Evolutionary conservation across 2,329 filamentous ascomycete species (phyloP), one percentile per base, ranked within the genome.

Genomic region (Metarhizium humberi): DNA sequence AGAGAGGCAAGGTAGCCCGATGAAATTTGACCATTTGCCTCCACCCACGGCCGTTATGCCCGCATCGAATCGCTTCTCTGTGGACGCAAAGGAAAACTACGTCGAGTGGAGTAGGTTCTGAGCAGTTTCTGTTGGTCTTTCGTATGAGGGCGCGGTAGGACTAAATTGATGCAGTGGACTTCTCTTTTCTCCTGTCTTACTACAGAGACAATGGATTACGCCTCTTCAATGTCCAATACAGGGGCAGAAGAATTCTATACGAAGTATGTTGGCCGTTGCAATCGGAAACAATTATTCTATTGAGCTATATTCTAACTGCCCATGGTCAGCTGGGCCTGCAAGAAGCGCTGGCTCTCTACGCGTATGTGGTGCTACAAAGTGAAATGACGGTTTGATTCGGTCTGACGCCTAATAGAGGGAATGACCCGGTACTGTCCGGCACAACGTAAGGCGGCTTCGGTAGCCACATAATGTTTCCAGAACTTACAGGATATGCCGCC

Each of bases 201-300:
- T 71, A 8, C 77, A 79, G 55, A 71, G 71, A 49, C 29, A 49
- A 29, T 0, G 80, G 78, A 0, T 67, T 82, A 47, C 60, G 71
- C 0, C 66, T 83, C 0, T 76, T 75, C 60, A 73, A 83, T 56
- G 74, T 84, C 48, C 67, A 70, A 18, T 81, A 75, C 69, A 78
- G 80, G 60, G 78, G 76, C n/a, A 71, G 80, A 56, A 69, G 78
- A 6, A 64, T 84, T 6, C 66, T 83, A 11, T 83, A 82, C 55
- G 79, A 83, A 32, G 47, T 47, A 47, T 47, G 45, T 25, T 47
- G 16, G 16, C 18, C 16, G 6, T 3, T 47, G 16, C 45, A 5
- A 25, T 47, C 45, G 7, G 8, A 47, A 20, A 47, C 45, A 11
- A 16, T 20, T 16, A 30, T 47, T 25, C 10, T 25, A 25, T 30